These are phyloP conservation scores for Astrothelium macrocarpum DNA, from an alignment of 495 filamentous ascomycete genomes.

Conservation along the genomic window DNA sequence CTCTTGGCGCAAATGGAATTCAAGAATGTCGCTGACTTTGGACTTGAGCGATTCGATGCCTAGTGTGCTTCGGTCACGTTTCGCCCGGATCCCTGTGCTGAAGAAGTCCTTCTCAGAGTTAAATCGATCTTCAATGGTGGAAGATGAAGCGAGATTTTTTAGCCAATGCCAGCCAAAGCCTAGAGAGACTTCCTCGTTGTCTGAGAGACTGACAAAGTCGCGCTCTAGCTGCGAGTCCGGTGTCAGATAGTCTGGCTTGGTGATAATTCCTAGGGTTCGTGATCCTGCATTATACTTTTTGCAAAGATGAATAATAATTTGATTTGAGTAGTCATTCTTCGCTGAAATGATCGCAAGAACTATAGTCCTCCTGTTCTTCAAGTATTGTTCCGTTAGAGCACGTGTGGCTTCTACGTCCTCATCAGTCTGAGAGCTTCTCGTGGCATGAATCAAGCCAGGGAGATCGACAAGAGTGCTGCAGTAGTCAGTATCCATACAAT, in stretches of 20 bases:
- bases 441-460: constrained; percentile 23
- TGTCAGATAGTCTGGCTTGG: constrained; percentile 35
- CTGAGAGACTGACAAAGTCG: constrained; percentile 17
- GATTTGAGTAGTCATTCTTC: constrained; percentile 40
- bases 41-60: constrained; percentile 44
- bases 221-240: constrained; percentile 19
- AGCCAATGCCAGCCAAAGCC: constrained; percentile 29
- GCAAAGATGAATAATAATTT: constrained; percentile 39
- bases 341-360: constrained; percentile 55
- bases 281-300: constrained; percentile 35
- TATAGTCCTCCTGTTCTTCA: constrained; percentile 39
- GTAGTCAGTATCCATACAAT: neutral
- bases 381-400: constrained; percentile 18
- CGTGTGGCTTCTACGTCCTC: constrained; percentile 19
- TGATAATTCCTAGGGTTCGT: constrained; percentile 46
- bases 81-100: constrained; percentile 38
- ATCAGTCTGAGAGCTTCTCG: constrained; percentile 8
- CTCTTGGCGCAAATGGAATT: constrained; percentile 44
- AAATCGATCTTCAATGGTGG: constrained; percentile 24
- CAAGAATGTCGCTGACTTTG: constrained; percentile 47
- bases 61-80: constrained; percentile 28
- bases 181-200: constrained; percentile 17
- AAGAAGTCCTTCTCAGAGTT: constrained; percentile 37
- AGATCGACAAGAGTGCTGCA: constrained; percentile 20
- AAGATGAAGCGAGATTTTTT: constrained; percentile 18